Evolutionary conservation across 2,329 filamentous ascomycete species (phyloP).

Genomic region (Erysiphe pisi): DNA sequence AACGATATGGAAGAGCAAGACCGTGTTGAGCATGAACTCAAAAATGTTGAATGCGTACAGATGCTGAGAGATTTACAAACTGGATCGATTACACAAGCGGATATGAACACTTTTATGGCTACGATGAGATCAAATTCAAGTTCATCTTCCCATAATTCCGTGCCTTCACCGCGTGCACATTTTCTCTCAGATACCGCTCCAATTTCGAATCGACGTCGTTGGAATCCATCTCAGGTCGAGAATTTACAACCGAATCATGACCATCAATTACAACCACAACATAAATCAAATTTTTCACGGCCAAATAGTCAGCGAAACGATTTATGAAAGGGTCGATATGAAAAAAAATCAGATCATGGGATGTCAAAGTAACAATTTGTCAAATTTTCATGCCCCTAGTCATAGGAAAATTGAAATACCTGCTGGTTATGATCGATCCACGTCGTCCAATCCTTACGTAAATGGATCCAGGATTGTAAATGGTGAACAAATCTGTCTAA

Average conservation of each 20-base stretch:
- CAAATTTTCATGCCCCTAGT: background rate
- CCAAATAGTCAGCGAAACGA: background rate
- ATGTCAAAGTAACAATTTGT: background rate
- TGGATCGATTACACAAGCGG: background rate
- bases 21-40: background rate
- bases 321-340: background rate
- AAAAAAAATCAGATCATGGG: background rate
- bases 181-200: background rate
- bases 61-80: background rate
- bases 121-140: background rate
- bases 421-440: background rate
- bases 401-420: background rate
- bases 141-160: background rate
- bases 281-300: background rate
- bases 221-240: too few species aligned
- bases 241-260: background rate
- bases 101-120: conserved; percentile 1
- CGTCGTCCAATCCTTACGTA: conserved; percentile 22
- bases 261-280: background rate
- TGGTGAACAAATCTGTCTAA: conserved; percentile 15
- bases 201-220: background rate
- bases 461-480: conserved; percentile 10
- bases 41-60: background rate
- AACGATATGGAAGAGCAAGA: conserved; percentile 18
- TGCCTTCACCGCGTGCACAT: background rate